Evolutionary conservation across 805 yeast genomes (phyloP).

Genomic region (Lipomyces mesembrius): DNA sequence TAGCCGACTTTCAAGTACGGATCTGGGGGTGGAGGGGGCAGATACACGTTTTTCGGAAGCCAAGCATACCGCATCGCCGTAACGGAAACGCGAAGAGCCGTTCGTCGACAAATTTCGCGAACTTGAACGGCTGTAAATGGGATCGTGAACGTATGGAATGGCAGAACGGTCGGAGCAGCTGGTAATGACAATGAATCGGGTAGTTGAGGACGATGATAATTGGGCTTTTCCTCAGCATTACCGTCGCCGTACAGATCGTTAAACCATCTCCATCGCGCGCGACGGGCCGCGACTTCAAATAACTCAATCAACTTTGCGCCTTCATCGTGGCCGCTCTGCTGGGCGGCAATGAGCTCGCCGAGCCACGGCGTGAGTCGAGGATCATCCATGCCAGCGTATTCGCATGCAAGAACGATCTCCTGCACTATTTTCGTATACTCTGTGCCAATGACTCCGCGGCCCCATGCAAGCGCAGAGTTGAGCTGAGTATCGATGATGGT

Average conservation of each 20-base stretch:
- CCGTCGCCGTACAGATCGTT: constrained; percentile 31
- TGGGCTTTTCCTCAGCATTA: background rate
- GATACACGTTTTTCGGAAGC: constrained; percentile 42
- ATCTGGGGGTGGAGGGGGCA: constrained; percentile 44
- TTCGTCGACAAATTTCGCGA: constrained; percentile 39
- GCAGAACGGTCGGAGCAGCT: constrained; percentile 43
- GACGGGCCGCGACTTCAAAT: constrained; percentile 39
- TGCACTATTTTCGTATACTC: background rate
- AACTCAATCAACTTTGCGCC: constrained; percentile 40
- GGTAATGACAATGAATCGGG: constrained; percentile 42
- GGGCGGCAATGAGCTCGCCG: constrained; percentile 17
- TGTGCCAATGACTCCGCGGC: constrained; percentile 38
- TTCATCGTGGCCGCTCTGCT: constrained; percentile 36
- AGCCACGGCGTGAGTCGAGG: constrained; percentile 23
- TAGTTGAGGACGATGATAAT: constrained; percentile 36
- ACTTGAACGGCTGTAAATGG: constrained; percentile 41
- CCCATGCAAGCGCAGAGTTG: constrained; percentile 40
- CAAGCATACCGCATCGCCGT: constrained; percentile 40
- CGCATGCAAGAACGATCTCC: constrained; percentile 30
- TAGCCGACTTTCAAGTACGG: constrained; percentile 43
- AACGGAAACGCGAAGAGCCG: constrained; percentile 42
- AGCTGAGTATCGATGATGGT: constrained; percentile 40
- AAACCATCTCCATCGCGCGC: constrained; percentile 41
- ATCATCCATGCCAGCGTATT: constrained; percentile 22
- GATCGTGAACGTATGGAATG: constrained; percentile 46